Evolutionary conservation across 805 yeast species (phyloP).

Genomic region (Ogataea glucozyma): DNA sequence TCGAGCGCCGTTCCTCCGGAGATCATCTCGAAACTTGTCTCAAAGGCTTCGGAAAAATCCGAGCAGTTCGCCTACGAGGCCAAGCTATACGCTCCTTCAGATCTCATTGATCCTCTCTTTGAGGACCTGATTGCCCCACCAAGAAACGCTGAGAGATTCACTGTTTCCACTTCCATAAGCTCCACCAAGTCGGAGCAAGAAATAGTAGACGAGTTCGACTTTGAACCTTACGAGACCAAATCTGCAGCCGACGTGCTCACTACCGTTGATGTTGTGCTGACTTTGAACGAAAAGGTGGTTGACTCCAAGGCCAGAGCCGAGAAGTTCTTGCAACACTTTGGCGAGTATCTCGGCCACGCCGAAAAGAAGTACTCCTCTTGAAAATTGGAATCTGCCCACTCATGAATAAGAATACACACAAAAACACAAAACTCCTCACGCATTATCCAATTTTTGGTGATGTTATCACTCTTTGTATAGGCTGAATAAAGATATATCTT

Average conservation of each 20-base stretch:
- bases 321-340: slow-evolving; percentile 29
- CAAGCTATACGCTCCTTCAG: slow-evolving; percentile 40
- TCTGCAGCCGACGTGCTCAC: slow-evolving; percentile 24
- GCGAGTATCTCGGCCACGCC: slow-evolving; percentile 23
- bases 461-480: neutral
- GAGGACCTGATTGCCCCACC: slow-evolving; percentile 57
- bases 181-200: slow-evolving; percentile 17
- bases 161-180: slow-evolving; percentile 32
- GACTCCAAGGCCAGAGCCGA: slow-evolving; percentile 51
- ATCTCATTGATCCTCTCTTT: slow-evolving; percentile 57
- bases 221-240: slow-evolving; percentile 24
- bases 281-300: slow-evolving; percentile 40
- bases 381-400: neutral
- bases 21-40: slow-evolving; percentile 37
- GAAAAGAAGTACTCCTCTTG: slow-evolving; percentile 21
- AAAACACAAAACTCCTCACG: too few species aligned
- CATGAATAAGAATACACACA: neutral
- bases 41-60: slow-evolving; percentile 48
- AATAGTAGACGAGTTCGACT: slow-evolving; percentile 28
- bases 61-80: slow-evolving; percentile 43
- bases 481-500: slow-evolving; percentile 2
- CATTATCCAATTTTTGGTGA: too few species aligned
- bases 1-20: slow-evolving; percentile 33
- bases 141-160: slow-evolving; percentile 45
- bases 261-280: slow-evolving; percentile 38